These are phyloP conservation scores for Diaporthe velutina DNA, from an alignment of 2,329 filamentous ascomycete species.

Conservation along the genomic window DNA sequence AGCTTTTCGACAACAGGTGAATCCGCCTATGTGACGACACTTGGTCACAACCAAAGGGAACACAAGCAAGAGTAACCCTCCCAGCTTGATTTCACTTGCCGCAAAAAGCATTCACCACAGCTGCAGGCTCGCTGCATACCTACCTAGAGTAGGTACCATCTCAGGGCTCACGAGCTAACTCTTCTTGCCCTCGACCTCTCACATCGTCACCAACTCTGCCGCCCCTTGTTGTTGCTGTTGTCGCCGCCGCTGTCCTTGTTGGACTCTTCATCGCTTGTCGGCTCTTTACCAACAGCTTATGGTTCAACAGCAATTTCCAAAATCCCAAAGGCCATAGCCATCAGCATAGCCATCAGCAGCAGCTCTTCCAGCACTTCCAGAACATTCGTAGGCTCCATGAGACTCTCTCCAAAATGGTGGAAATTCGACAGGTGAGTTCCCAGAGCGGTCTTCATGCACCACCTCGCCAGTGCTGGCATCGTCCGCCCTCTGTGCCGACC, in stretches of 20 bases:
- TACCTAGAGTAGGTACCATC: neutral
- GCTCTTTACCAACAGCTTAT: slow-evolving; percentile 4
- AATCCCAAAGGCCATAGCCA: neutral
- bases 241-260: neutral
- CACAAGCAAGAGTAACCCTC: slow-evolving; percentile 5
- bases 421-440: slow-evolving; percentile 43
- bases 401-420: slow-evolving; percentile 40
- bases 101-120: neutral
- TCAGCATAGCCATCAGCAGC: neutral
- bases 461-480: neutral
- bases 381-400: slow-evolving; percentile 31
- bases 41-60: slow-evolving; percentile 5
- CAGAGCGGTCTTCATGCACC: neutral
- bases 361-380: slow-evolving; percentile 8
- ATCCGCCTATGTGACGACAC: neutral
- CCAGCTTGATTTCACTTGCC: slow-evolving; percentile 7
- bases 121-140: neutral
- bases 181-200: neutral
- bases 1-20: slow-evolving; percentile 11
- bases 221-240: neutral
- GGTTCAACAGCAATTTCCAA: slow-evolving; percentile 12
- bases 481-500: neutral
- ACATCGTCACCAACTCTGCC: neutral
- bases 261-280: neutral
- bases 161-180: slow-evolving; percentile 12